A percentile compares a stretch with the other conserved stretches of the same genome.
Conservation (phyloP, 805 yeast genomes). For the Nematodospora valgi region DNA sequence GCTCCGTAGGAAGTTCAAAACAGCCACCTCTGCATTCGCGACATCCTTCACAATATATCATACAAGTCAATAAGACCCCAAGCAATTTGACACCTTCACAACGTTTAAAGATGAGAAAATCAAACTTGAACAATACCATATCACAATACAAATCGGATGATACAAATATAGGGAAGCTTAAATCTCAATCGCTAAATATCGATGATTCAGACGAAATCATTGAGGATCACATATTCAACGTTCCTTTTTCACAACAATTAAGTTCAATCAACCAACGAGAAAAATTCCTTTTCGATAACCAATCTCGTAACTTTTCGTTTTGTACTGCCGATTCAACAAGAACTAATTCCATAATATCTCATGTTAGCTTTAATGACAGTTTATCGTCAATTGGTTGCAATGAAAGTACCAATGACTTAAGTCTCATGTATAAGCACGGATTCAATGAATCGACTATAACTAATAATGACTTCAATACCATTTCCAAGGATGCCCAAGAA, state of each 20-base stretch:
- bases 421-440: neutral
- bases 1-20: constrained; percentile 4
- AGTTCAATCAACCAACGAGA: constrained; percentile 33
- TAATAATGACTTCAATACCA: constrained; percentile 10
- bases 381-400: constrained; percentile 4
- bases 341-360: constrained; percentile 45
- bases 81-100: constrained; percentile 27
- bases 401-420: neutral
- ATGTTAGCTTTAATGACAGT: constrained; percentile 18
- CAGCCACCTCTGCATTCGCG: constrained; percentile 2
- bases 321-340: constrained; percentile 40
- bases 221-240: constrained; percentile 50
- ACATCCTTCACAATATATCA: constrained; percentile 13
- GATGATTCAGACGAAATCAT: constrained; percentile 14
- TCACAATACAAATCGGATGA: constrained; percentile 15
- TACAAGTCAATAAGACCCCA: constrained; percentile 22
- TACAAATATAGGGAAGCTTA: constrained; percentile 1
- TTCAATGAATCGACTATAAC: constrained; percentile 1
- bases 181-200: constrained; percentile 1
- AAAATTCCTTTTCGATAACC: constrained; percentile 21
- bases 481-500: constrained; percentile 33
- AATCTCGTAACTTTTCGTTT: constrained; percentile 16
- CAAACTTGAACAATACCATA: constrained; percentile 22
- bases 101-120: constrained; percentile 23
- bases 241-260: constrained; percentile 60